phyloP scores from a whole-genome alignment of 257 asterid species.

The Solanum arcanum region DNA sequence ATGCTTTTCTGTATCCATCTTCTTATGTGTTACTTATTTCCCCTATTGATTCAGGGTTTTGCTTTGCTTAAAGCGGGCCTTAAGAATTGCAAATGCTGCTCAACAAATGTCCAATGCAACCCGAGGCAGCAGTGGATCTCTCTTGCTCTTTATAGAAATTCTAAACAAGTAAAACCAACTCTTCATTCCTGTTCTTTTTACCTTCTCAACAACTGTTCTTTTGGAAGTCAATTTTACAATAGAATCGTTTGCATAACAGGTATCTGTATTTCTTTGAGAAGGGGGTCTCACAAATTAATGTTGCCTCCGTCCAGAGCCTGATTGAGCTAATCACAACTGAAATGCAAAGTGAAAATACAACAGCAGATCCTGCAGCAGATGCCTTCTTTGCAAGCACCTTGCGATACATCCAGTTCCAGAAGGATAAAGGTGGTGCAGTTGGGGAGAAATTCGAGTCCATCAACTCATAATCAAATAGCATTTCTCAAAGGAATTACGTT shows the following conservation, averaged over 20 bases:
- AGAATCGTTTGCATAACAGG: slow-evolving; percentile 25
- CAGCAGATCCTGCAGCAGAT: slow-evolving; percentile 65
- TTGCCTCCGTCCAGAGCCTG: slow-evolving; percentile 76
- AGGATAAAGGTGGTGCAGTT: slow-evolving; percentile 92
- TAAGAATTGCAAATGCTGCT: slow-evolving; percentile 91
- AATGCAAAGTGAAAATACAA: slow-evolving; percentile 50
- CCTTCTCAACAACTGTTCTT: neutral
- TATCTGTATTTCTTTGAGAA: slow-evolving; percentile 97
- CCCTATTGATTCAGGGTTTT: slow-evolving; percentile 52
- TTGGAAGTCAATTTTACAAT: neutral
- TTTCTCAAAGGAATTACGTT: neutral
- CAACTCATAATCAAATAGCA: slow-evolving; percentile 15
- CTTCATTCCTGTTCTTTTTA: neutral
- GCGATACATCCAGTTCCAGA: slow-evolving; percentile 85
- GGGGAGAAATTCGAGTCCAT: slow-evolving; percentile 78
- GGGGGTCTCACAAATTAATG: slow-evolving; percentile 67
- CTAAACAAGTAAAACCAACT: slow-evolving; percentile 58
- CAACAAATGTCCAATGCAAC: slow-evolving; percentile 96
- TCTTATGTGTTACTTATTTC: neutral
- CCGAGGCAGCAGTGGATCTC: slow-evolving; percentile 82
- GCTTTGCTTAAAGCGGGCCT: slow-evolving; percentile 95
- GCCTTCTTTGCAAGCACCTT: slow-evolving; percentile 83
- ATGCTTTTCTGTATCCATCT: neutral
- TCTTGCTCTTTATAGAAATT: slow-evolving; percentile 76
- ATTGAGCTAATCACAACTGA: slow-evolving; percentile 73